A percentile compares a stretch with the other conserved stretches of the same genome.
These are phyloP conservation scores for Scalesia atractyloides DNA, from an alignment of 129 eudicot genomes.

Conservation along the genomic window DNA sequence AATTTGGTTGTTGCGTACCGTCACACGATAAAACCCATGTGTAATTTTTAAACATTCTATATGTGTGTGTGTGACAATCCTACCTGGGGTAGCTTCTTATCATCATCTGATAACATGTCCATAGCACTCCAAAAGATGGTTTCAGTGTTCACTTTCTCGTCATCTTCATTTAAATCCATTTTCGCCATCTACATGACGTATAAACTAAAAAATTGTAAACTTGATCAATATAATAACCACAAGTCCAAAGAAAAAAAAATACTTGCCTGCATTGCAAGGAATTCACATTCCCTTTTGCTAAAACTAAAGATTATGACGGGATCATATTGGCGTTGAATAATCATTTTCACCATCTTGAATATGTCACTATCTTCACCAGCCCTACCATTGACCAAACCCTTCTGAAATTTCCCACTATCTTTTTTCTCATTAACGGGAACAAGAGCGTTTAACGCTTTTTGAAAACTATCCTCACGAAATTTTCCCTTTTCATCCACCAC, in stretches of 20 bases:
- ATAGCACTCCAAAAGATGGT: slow-evolving; percentile 99
- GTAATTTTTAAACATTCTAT: too few species aligned
- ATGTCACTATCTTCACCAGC: slow-evolving; percentile 97
- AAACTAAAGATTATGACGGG: slow-evolving; percentile 96
- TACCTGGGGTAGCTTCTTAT: slow-evolving; percentile 95
- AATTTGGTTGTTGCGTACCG: too few species aligned
- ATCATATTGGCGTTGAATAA: slow-evolving; percentile 93
- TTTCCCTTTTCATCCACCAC: slow-evolving; percentile 96
- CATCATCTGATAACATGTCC: slow-evolving; percentile 99
- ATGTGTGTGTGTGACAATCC: slow-evolving; percentile 7
- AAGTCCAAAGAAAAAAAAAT: neutral
- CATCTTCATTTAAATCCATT: slow-evolving; percentile 91
- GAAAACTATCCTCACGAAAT: slow-evolving; percentile 98
- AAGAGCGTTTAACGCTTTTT: slow-evolving; percentile 90
- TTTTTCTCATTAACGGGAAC: slow-evolving; percentile 65
- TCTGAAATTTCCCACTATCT: slow-evolving; percentile 82
- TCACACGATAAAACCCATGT: too few species aligned
- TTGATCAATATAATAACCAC: slow-evolving; percentile 7
- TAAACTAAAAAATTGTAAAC: neutral
- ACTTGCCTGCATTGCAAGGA: slow-evolving; percentile 95
- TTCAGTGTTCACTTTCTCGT: slow-evolving; percentile 87
- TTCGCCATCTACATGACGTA: slow-evolving; percentile 72
- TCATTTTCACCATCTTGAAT: slow-evolving; percentile 97
- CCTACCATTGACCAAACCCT: slow-evolving; percentile 76
- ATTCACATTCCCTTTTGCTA: slow-evolving; percentile 98